A percentile compares a stretch with the other conserved stretches of the same genome.
These are phyloP conservation scores for Solanum dulcamara DNA, from an alignment of 257 asterid species.

Conservation along the genomic window DNA sequence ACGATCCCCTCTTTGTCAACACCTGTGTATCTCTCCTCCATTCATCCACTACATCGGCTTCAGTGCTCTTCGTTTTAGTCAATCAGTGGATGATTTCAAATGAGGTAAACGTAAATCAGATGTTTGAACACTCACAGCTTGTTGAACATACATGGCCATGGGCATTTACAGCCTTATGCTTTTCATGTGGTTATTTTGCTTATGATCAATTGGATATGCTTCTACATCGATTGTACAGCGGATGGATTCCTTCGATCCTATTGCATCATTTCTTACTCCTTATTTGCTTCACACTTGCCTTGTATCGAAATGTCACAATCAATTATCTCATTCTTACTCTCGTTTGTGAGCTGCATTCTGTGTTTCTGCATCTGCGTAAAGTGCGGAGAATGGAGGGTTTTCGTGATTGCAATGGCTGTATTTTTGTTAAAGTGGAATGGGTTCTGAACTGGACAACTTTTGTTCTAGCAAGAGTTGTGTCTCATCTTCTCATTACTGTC, in stretches of 20 bases:
- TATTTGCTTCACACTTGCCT: slow-evolving; percentile 78
- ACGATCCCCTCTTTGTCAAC: slow-evolving; percentile 72
- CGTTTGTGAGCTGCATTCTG: slow-evolving; percentile 78
- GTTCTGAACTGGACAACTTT: slow-evolving; percentile 56
- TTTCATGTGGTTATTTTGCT: slow-evolving; percentile 88
- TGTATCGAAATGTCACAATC: slow-evolving; percentile 71
- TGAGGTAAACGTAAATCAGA: slow-evolving; percentile 18
- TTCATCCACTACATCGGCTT: slow-evolving; percentile 60
- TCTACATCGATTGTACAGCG: slow-evolving; percentile 51
- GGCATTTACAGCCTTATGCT: slow-evolving; percentile 66
- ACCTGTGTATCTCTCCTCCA: slow-evolving; percentile 88
- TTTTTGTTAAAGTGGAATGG: slow-evolving; percentile 71
- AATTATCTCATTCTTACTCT: slow-evolving; percentile 93
- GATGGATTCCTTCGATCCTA: slow-evolving; percentile 66
- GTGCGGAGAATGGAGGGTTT: slow-evolving; percentile 70
- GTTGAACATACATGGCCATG: slow-evolving; percentile 66
- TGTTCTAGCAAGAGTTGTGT: slow-evolving; percentile 36
- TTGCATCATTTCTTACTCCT: slow-evolving; percentile 84
- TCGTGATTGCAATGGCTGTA: slow-evolving; percentile 39
- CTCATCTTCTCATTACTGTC: slow-evolving; percentile 66
- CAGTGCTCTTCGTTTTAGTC: slow-evolving; percentile 46
- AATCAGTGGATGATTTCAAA: slow-evolving; percentile 31
- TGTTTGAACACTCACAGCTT: slow-evolving; percentile 74
- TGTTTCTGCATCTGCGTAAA: slow-evolving; percentile 58
- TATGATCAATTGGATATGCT: slow-evolving; percentile 94